Percentiles rank a stretch among this genome's conserved stretches.
phyloP scores from a whole-genome alignment of 768 basidiomycete genomes.

The Tephrocybe sp. region DNA sequence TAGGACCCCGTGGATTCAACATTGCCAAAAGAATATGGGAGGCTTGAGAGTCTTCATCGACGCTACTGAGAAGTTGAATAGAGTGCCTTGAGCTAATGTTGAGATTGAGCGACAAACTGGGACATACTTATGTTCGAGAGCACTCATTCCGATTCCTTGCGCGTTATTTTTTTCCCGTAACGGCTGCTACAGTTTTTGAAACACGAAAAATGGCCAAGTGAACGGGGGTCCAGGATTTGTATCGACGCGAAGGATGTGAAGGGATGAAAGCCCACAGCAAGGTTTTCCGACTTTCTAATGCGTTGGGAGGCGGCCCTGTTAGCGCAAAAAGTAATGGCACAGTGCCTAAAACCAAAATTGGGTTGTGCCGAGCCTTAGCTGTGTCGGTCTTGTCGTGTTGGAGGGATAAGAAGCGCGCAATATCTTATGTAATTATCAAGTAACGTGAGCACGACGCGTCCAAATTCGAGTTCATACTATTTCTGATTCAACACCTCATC shows the following conservation, averaged over 20 bases:
- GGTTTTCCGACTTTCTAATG: too few relatives aligned
- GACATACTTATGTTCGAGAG: conserved; percentile 35
- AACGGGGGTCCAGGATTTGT: too few relatives aligned
- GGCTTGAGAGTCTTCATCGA: conserved; percentile 46
- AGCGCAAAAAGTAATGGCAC: too few relatives aligned
- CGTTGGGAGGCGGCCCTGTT: too few relatives aligned
- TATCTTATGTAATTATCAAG: background rate
- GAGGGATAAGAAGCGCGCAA: too few relatives aligned
- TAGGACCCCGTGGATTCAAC: conserved; percentile 27
- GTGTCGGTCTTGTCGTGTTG: too few relatives aligned
- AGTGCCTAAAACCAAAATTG: too few relatives aligned
- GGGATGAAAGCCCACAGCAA: too few relatives aligned
- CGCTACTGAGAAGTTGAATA: conserved; percentile 28
- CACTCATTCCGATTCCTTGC: conserved; percentile 31
- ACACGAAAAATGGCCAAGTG: too few relatives aligned
- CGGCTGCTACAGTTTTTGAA: too few relatives aligned
- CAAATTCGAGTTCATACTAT: background rate
- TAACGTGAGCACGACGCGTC: background rate
- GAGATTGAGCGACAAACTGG: conserved; percentile 12
- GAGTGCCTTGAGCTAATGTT: conserved; percentile 6
- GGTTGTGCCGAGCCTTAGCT: too few relatives aligned
- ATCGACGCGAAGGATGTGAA: too few relatives aligned
- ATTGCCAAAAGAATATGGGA: conserved; percentile 51
- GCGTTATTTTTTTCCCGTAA: conserved; percentile 9
- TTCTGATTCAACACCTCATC: background rate